Evolutionary conservation across 2,329 filamentous ascomycete genomes (phyloP).

Genomic region (Phyllosticta capitalensis): DNA sequence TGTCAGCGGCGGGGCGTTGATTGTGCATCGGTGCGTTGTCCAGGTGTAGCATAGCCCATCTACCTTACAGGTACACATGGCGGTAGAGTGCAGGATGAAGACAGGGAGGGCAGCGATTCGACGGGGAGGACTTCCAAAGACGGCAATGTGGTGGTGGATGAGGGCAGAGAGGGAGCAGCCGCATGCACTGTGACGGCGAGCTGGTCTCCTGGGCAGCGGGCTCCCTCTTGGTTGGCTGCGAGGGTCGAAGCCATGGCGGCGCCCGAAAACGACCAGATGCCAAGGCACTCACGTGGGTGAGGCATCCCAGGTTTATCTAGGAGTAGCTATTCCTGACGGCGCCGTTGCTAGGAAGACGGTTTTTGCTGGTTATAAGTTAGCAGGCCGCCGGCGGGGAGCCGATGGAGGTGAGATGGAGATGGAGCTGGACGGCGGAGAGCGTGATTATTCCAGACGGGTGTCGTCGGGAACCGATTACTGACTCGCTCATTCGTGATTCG

Average conservation of each 20-base stretch:
- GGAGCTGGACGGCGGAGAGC: not conserved
- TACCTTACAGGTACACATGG: not conserved
- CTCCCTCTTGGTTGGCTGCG: not conserved
- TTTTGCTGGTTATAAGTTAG: not conserved
- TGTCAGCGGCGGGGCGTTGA: not conserved
- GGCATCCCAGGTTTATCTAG: not conserved
- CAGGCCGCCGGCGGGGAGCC: not conserved
- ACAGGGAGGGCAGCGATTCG: not conserved
- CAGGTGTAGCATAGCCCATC: not conserved
- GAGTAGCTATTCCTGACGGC: not conserved
- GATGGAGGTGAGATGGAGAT: not conserved
- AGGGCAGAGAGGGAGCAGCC: not conserved
- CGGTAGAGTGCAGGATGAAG: not conserved
- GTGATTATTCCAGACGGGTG: too few species aligned
- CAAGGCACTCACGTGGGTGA: not conserved
- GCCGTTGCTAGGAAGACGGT: not conserved
- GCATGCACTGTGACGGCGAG: not conserved
- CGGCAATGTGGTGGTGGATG: not conserved
- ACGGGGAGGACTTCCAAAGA: not conserved
- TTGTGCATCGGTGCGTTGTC: not conserved
- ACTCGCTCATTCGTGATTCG: not conserved
- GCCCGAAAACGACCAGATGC: not conserved
- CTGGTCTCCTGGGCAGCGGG: not conserved
- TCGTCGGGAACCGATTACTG: too few species aligned
- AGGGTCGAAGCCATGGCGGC: not conserved